Evolutionary conservation across 768 basidiomycete genomes (phyloP).

Genomic region (Dacryopinax primogenitus): DNA sequence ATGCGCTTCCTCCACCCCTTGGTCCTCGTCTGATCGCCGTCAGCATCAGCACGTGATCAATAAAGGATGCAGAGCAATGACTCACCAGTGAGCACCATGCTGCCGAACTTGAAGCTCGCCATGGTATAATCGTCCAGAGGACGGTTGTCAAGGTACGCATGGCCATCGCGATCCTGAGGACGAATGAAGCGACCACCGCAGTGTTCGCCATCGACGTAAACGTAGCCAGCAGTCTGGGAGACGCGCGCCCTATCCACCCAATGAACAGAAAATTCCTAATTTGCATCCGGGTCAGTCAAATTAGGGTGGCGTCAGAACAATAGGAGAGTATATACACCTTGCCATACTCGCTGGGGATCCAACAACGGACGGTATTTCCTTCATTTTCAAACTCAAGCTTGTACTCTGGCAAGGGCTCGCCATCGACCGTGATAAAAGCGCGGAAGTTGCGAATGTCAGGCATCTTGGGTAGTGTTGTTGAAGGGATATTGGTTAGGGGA

Average conservation of each 20-base stretch:
- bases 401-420: neutral
- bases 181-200: neutral
- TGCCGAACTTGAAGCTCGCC: neutral
- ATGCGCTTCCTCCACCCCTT: neutral
- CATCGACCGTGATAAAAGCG: neutral
- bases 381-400: neutral
- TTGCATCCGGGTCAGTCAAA: neutral
- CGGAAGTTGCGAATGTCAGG: neutral
- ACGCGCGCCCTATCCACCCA: neutral
- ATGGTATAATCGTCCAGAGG: neutral
- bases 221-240: neutral
- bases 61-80: neutral
- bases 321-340: neutral
- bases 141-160: neutral
- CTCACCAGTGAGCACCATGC: neutral
- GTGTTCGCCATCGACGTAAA: conserved; percentile 1
- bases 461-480: neutral
- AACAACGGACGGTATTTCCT: conserved; percentile 2
- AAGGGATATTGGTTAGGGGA: neutral
- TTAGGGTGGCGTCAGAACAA: neutral
- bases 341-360: neutral
- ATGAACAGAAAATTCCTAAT: neutral
- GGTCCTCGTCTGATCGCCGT: neutral
- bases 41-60: neutral
- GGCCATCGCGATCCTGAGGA: neutral